Evolutionary conservation across 768 basidiomycete genomes (phyloP), one percentile per base, ranked within the genome.

Genomic region (Leucocoprinus sp.): DNA sequence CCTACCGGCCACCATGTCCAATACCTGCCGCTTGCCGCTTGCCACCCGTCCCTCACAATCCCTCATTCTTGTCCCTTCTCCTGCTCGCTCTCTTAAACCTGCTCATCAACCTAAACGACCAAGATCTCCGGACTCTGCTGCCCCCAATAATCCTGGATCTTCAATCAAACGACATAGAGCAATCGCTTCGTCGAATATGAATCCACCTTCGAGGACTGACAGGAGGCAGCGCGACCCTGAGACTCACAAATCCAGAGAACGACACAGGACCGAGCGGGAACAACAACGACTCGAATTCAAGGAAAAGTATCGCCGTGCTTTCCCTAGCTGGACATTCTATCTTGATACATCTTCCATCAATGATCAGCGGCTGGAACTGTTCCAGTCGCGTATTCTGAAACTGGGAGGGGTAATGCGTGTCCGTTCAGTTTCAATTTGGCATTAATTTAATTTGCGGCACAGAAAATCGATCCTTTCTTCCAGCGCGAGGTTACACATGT

Each of bases 381-480:
- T 90, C 28, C 76, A 71, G 50, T 59, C 69, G 29, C 72, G 76
- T 53, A 78, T 95, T 26, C 55, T 63, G 27, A 72, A 74, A 33
- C 74, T 96, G 51, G 86, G 87, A 51, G 85, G 80, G 50, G 95
- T 98, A 63, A 55, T n/a, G n/a, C n/a, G 89, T 76, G 17, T 19
- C n/a, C 12, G 23, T n/a, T n/a, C n/a, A n/a, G n/a, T 40, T 34
- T 28, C 33, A 33, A 48, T 45, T 34, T 5, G 33, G 33, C 36
- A 49, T 46, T 27, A 43, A 8, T 42, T 34, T 48, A 33, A 39
- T 35, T 41, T 11, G 27, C 19, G 5, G 15, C 48, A 27, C 56
- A 98, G 96, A 71, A 70, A 45, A 76, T 91, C 45, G 90, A 95
- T 40, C 76, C 81, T 50, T 96, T 96, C 71, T 93, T 97, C 62